Base-by-base conservation (phyloP, 805 yeast species). In the Hanseniaspora pseudoguilliermondii region DNA sequence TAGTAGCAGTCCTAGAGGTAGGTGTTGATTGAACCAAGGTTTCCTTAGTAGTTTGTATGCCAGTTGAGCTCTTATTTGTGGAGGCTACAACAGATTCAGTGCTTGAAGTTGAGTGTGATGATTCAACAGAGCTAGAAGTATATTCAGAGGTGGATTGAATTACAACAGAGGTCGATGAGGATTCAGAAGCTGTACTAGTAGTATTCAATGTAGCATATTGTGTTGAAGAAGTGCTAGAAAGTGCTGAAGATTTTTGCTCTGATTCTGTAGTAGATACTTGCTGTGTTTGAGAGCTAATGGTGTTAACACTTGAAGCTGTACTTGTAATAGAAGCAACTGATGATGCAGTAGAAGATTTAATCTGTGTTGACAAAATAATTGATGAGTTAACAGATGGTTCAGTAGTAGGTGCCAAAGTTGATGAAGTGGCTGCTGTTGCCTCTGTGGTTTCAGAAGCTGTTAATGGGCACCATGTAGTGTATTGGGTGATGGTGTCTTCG, bases 401-500 rank as follows among this genome's bases (percentile, higher is more conserved):
- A 43, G 57, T 21, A 5, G 21, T n/a, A 20, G 27, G 16, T 18
- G 54, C 27, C 10, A 51, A 29, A 23, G 51, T 39, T 5, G 54
- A 41, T 13, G 44, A 27, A 32, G 32, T 43, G 18, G 29, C n/a
- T n/a, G 16, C 13, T 10, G 27, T 10, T 18, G 16, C 7, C 42
- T 18, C 16, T 49, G 18, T 18, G 8, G 42, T 10, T 40, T 41
- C 32, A 41, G 57, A n/a, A 13, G 34, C 60, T 42, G 66, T 62
- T 38, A 66, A 57, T 40, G 76, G 75, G 59, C 75, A 71, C 64
- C 70, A 71, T 6, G 75, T 72, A 16, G 75, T 71, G 66, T 69
- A 76, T 20, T 63, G 63, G 15, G 75, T 75, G 46, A 52, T 66
- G 3, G 58, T 57, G 16, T 74, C 69, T 21, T 57, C 57, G 15